phyloP scores from a whole-genome alignment of 257 asterid species.

The Henckelia pumila region DNA sequence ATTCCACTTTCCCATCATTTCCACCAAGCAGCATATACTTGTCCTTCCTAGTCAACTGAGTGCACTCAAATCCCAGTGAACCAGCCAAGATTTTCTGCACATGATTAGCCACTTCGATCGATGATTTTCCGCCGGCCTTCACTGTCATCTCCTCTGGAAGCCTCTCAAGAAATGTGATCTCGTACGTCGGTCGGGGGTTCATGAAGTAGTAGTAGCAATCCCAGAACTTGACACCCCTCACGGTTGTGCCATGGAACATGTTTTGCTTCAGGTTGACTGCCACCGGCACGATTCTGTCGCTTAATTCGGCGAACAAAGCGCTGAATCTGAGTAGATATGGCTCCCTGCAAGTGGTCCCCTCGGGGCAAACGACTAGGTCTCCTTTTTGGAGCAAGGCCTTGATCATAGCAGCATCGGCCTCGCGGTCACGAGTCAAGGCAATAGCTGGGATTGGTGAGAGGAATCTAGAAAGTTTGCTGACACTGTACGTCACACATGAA shows the following conservation, averaged over 20 bases:
- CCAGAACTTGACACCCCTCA: slow-evolving; percentile 85
- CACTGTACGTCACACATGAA: slow-evolving; percentile 82
- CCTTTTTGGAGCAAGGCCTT: slow-evolving; percentile 70
- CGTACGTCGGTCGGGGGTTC: slow-evolving; percentile 89
- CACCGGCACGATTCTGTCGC: slow-evolving; percentile 87
- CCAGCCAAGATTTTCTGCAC: slow-evolving; percentile 83
- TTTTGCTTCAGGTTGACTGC: slow-evolving; percentile 59
- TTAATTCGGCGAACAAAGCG: slow-evolving; percentile 81
- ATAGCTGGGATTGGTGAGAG: slow-evolving; percentile 93
- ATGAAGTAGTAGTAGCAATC: slow-evolving; percentile 82
- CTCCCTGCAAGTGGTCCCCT: slow-evolving; percentile 92
- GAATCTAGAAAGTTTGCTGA: slow-evolving; percentile 75
- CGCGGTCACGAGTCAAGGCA: slow-evolving; percentile 86
- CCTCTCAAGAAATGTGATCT: slow-evolving; percentile 64
- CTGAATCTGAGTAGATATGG: slow-evolving; percentile 78
- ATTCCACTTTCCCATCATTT: slow-evolving; percentile 96
- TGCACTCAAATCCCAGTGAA: slow-evolving; percentile 85
- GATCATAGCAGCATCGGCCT: slow-evolving; percentile 76
- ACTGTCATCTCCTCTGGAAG: slow-evolving; percentile 84
- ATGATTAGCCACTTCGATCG: slow-evolving; percentile 92
- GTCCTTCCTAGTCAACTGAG: slow-evolving; percentile 93
- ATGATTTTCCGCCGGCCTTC: slow-evolving; percentile 73
- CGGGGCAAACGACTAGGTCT: slow-evolving; percentile 88
- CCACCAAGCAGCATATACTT: slow-evolving; percentile 97
- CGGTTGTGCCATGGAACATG: slow-evolving; percentile 89